Evolutionary conservation across 805 yeast genomes (phyloP).

Genomic region (Maudiozyma saulgeensis): DNA sequence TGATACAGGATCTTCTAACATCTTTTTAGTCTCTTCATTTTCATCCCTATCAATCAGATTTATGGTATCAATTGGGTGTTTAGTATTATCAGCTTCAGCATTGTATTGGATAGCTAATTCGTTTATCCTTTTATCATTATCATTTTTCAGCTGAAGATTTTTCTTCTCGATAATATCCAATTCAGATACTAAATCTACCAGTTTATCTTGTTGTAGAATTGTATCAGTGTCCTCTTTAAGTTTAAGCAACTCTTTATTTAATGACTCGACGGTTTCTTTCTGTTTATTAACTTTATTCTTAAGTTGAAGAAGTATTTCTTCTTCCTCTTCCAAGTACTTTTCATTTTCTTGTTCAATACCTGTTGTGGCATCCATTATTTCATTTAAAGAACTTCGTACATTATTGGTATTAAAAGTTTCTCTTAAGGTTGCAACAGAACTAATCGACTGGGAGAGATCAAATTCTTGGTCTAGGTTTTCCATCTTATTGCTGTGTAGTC

Average conservation of each 20-base stretch:
- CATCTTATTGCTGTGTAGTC: not conserved
- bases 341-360: not conserved
- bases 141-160: constrained; percentile 13
- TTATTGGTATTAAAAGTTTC: not conserved
- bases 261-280: constrained; percentile 3
- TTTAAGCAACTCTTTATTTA: constrained; percentile 8
- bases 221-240: constrained; percentile 11
- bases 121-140: constrained; percentile 13
- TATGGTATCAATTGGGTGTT: not conserved
- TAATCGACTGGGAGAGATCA: not conserved
- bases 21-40: constrained; percentile 8
- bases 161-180: constrained; percentile 17
- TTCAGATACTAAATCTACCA: constrained; percentile 16
- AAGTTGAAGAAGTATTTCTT: constrained; percentile 6
- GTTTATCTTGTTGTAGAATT: constrained; percentile 9
- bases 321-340: constrained; percentile 4
- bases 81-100: not conserved
- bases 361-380: not conserved
- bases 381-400: not conserved
- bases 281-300: constrained; percentile 6
- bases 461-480: not conserved
- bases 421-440: not conserved
- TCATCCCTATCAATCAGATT: constrained; percentile 1
- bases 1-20: constrained; percentile 13
- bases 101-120: constrained; percentile 4